These are phyloP conservation scores for Conoideocrella luteorostrata DNA, from an alignment of 2,329 filamentous ascomycete species.

Conservation along the genomic window DNA sequence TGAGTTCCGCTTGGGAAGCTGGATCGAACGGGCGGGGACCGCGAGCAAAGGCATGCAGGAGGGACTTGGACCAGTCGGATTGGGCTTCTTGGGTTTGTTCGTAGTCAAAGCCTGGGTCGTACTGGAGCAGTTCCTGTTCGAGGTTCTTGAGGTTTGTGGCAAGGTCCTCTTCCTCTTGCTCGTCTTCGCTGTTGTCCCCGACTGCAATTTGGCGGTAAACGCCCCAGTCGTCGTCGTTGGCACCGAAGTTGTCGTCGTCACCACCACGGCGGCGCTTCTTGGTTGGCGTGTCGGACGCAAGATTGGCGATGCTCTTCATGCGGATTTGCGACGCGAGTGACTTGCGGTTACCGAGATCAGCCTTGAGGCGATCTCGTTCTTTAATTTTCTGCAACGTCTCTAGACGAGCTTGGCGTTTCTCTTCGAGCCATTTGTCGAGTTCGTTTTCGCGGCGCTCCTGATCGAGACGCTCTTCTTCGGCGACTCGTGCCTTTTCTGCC, in stretches of 20 bases:
- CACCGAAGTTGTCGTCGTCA: constrained; percentile 94
- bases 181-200: constrained; percentile 75
- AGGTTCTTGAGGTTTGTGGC: constrained; percentile 65
- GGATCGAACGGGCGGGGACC: constrained; percentile 82
- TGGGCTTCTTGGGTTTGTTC: constrained; percentile 88
- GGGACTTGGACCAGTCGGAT: constrained; percentile 87
- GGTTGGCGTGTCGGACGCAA: constrained; percentile 79
- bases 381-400: constrained; percentile 76
- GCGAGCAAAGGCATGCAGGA: constrained; percentile 83
- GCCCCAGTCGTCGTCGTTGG: constrained; percentile 96
- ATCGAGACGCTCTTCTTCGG: constrained; percentile 78
- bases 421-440: constrained; percentile 79
- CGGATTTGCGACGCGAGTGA: constrained; percentile 92
- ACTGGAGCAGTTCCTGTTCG: constrained; percentile 77
- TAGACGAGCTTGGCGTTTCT: constrained; percentile 68
- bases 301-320: constrained; percentile 96
- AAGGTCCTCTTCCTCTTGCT: constrained; percentile 88
- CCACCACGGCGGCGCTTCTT: constrained; percentile 81
- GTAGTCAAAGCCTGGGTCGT: constrained; percentile 86
- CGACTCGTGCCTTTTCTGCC: constrained; percentile 75
- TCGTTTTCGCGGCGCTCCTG: constrained; percentile 77
- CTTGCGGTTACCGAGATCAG: constrained; percentile 92
- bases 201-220: constrained; percentile 91
- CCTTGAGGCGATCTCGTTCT: constrained; percentile 86
- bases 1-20: constrained; percentile 69